Evolutionary conservation across 176 grass and related monocot species (phyloP).

Genomic region (Hyparrhenia diplandra): DNA sequence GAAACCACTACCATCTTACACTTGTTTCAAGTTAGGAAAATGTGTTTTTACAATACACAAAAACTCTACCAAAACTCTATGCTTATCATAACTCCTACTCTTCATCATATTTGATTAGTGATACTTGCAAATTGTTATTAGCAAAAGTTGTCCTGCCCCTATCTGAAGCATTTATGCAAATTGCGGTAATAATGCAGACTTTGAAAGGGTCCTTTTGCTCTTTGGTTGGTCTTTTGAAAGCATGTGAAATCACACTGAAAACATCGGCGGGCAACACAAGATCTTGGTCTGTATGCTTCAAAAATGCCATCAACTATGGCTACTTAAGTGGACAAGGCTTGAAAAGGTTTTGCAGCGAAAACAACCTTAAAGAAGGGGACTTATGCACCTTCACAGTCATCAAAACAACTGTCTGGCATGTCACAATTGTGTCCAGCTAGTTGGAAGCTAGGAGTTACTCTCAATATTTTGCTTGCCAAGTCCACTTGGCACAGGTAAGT

Average conservation of each 20-base stretch:
- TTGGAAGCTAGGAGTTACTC: background rate
- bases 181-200: slow-evolving; percentile 11
- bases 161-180: background rate
- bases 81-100: background rate
- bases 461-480: slow-evolving; percentile 1
- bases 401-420: slow-evolving; percentile 9
- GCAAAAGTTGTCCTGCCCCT: background rate
- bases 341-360: slow-evolving; percentile 31
- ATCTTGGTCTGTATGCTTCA: slow-evolving; percentile 26
- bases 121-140: background rate
- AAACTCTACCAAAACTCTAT: background rate
- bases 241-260: slow-evolving; percentile 10
- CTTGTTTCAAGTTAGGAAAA: background rate
- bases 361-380: slow-evolving; percentile 22
- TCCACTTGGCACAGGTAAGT: background rate
- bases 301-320: background rate
- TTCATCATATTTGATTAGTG: background rate
- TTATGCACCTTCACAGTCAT: slow-evolving; percentile 5
- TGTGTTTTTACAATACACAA: background rate
- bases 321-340: slow-evolving; percentile 2
- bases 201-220: slow-evolving; percentile 15
- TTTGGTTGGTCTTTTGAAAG: slow-evolving; percentile 7
- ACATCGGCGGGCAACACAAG: background rate
- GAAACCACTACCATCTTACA: background rate
- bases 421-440: background rate